Evolutionary conservation across 352 stramenopile genomes (phyloP).

Genomic region (Phytopythium chamaehyphon): DNA sequence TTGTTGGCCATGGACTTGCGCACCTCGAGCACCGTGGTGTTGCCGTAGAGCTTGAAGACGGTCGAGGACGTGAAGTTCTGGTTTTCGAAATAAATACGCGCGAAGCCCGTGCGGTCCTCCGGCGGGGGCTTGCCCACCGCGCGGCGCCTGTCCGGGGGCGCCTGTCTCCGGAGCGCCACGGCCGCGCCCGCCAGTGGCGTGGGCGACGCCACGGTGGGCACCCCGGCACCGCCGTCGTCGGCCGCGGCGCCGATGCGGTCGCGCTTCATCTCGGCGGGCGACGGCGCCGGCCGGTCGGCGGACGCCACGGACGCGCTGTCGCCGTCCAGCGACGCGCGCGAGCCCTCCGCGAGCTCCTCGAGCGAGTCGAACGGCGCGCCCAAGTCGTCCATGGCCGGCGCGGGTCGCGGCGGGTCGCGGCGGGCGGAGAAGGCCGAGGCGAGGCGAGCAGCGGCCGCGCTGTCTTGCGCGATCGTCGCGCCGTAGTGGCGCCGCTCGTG

Average conservation of each 20-base stretch:
- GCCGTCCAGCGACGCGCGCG: conserved; percentile 1
- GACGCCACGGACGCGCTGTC: no score
- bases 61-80: conserved; percentile 79
- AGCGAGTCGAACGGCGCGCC: conserved; percentile 7
- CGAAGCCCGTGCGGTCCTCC: conserved; percentile 65
- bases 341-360: conserved; percentile 5
- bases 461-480: conserved; percentile 1
- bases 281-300: background rate
- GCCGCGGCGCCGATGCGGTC: conserved; percentile 2
- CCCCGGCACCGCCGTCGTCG: no score
- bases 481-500: background rate
- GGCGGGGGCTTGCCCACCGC: conserved; percentile 14
- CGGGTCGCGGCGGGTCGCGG: no score
- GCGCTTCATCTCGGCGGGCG: background rate
- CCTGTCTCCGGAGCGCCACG: background rate
- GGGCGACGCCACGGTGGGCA: conserved; percentile 2
- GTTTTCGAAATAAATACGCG: conserved; percentile 84
- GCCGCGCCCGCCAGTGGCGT: background rate
- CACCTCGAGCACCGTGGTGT: conserved; percentile 71
- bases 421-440: background rate
- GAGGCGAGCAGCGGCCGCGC: background rate
- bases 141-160: background rate
- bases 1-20: conserved; percentile 77
- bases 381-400: background rate
- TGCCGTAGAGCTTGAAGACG: conserved; percentile 67